Evolutionary conservation across 768 basidiomycete species (phyloP).

Genomic region (Kwoniella bestiolae): DNA sequence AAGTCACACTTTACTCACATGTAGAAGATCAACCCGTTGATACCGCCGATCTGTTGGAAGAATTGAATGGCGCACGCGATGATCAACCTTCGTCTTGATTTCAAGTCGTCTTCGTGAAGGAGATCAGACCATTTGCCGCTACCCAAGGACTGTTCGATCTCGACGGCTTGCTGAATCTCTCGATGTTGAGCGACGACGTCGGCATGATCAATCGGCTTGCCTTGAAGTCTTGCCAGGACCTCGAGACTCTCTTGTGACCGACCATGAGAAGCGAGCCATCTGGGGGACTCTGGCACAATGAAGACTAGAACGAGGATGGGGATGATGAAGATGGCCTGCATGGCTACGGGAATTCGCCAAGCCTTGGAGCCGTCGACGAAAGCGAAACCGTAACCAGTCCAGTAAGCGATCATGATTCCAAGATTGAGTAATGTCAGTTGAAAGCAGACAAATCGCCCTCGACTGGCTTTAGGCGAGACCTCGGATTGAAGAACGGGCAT

Average conservation of each 20-base stretch:
- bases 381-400: slow-evolving; percentile 48
- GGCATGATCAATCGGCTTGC: slow-evolving; percentile 20
- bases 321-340: slow-evolving; percentile 44
- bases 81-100: slow-evolving; percentile 38
- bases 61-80: slow-evolving; percentile 49
- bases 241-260: slow-evolving; percentile 23
- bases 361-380: slow-evolving; percentile 26
- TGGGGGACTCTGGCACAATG: slow-evolving; percentile 44
- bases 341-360: slow-evolving; percentile 42
- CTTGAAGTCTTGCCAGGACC: slow-evolving; percentile 31
- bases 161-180: slow-evolving; percentile 32
- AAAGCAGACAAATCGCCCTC: slow-evolving; percentile 41
- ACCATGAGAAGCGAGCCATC: slow-evolving; percentile 36
- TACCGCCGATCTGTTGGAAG: slow-evolving; percentile 48
- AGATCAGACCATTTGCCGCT: slow-evolving; percentile 39
- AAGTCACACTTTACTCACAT: slow-evolving; percentile 5
- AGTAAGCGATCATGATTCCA: slow-evolving; percentile 41
- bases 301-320: slow-evolving; percentile 36
- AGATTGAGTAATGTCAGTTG: slow-evolving; percentile 32
- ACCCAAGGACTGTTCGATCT: slow-evolving; percentile 31
- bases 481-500: slow-evolving; percentile 43
- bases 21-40: slow-evolving; percentile 50
- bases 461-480: slow-evolving; percentile 38
- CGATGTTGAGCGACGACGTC: slow-evolving; percentile 25
- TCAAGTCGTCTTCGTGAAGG: slow-evolving; percentile 37